Evolutionary conservation across 345 rosid genomes (phyloP), one percentile per base, ranked within the genome.

Genomic region (Arabis hirsuta): DNA sequence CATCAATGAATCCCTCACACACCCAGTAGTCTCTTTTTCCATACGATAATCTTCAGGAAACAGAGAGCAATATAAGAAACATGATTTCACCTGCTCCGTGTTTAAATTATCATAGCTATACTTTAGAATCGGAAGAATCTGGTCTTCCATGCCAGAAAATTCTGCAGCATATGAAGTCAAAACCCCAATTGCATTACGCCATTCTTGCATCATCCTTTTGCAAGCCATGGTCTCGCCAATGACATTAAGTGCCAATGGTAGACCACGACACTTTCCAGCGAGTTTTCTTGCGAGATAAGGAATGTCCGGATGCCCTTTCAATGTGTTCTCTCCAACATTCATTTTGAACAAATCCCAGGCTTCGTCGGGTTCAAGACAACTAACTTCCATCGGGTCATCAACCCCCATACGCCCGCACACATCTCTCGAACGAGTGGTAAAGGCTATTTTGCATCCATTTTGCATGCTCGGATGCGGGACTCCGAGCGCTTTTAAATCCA

Each of bases 31-130:
- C 62, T 11, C 68, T 48, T 46, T 53, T 3, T 76, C 29, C 4
- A 81, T 80, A 0, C 0, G 0, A 31, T 6, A 1, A 32, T 80
- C 77, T 34, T 78, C 81, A 0, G 84, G 85, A 44, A 60, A 81
- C 7, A 85, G 57, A 78, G 77, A 58, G 20, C 81, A 83, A 43
- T 79, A 80, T 2, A 81, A 53, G 24, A 85, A 85, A 44, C 89
- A 85, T 4, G 34, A 31, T 6, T 31, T 31, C 34, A 4, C 34
- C 6, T 31, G 34, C 34, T 31, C 5, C 6, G 4, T 6, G 8
- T 32, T 32, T 32, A 32, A 6, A 32, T 32, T 32, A 32, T 32
- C 73, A 12, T 81, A 79, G 16, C 83, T 85, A 72, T 29, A 77
- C 59, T 77, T 82, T 1, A 85, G 24, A 13, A 73, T 38, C 5